phyloP scores from a whole-genome alignment of 2,329 filamentous ascomycete species.

The Cercospora zeina region DNA sequence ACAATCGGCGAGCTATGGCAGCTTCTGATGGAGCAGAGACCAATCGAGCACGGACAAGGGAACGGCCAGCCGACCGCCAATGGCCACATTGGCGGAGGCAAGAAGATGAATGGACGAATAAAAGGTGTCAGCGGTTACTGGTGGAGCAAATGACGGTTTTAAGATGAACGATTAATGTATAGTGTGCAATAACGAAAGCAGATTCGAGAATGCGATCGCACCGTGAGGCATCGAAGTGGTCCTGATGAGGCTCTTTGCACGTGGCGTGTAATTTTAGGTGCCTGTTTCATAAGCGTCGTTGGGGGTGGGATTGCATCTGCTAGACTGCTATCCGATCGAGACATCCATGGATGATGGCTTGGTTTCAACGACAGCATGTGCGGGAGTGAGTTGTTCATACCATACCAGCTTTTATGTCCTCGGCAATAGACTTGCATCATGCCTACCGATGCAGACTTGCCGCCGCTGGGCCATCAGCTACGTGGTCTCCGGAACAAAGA shows the following conservation, averaged over 20 bases:
- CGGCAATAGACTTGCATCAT: too few species aligned
- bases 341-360: neutral
- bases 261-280: neutral
- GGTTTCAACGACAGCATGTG: neutral
- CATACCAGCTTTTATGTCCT: too few species aligned
- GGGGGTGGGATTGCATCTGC: neutral
- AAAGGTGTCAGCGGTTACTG: conserved; percentile 32
- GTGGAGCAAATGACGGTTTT: conserved; percentile 34
- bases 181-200: neutral
- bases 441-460: too few species aligned
- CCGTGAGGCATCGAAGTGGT: neutral
- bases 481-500: too few species aligned
- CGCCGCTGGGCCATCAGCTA: too few species aligned
- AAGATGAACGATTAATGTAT: conserved; percentile 11
- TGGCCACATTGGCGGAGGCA: conserved; percentile 18
- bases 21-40: conserved; percentile 32
- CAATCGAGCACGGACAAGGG: conserved; percentile 21
- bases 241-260: neutral
- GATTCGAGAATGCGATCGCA: neutral
- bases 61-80: conserved; percentile 30
- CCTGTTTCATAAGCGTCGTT: neutral
- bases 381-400: too few species aligned
- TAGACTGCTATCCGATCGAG: neutral
- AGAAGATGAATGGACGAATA: conserved; percentile 21
- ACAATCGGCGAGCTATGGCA: conserved; percentile 83